phyloP scores from a whole-genome alignment of 441 rosid genomes.

The Euphorbia corollata region DNA sequence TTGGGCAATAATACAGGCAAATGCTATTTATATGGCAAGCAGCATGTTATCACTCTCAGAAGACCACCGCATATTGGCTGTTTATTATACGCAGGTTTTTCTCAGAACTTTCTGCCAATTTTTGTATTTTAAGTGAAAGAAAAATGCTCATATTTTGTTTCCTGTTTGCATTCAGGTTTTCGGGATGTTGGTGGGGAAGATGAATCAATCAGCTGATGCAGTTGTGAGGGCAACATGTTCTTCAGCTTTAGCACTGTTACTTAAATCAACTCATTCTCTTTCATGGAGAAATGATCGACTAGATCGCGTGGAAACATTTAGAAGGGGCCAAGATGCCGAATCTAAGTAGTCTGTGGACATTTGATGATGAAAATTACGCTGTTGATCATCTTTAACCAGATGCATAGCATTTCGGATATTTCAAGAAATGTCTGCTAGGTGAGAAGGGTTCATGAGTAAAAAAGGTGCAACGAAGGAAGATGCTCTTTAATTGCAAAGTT shows the following conservation, averaged over 20 bases:
- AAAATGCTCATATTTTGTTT: background rate
- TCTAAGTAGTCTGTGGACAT: constrained; percentile 15
- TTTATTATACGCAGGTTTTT: constrained; percentile 65
- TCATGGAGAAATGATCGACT: constrained; percentile 63
- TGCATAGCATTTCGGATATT: background rate
- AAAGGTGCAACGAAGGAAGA: too few species aligned
- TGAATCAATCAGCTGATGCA: constrained; percentile 71
- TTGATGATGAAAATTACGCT: background rate
- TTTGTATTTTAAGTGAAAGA: background rate
- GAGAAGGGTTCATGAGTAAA: too few species aligned
- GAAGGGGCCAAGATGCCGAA: constrained; percentile 35
- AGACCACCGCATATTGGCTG: constrained; percentile 64
- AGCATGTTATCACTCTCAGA: constrained; percentile 75
- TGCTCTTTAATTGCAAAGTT: too few species aligned
- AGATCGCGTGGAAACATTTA: constrained; percentile 44
- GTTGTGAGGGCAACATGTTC: constrained; percentile 83
- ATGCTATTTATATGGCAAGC: constrained; percentile 82
- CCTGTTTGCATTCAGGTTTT: constrained; percentile 45
- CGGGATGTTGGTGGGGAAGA: constrained; percentile 73
- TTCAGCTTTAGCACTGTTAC: constrained; percentile 66
- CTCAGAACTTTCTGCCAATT: background rate
- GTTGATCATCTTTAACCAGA: background rate
- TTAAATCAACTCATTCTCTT: constrained; percentile 56
- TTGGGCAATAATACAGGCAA: constrained; percentile 90
- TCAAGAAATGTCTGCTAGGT: background rate